These are phyloP conservation scores for Ceratocystis cacaofunesta DNA, from an alignment of 2,329 filamentous ascomycete species.

Conservation along the genomic window DNA sequence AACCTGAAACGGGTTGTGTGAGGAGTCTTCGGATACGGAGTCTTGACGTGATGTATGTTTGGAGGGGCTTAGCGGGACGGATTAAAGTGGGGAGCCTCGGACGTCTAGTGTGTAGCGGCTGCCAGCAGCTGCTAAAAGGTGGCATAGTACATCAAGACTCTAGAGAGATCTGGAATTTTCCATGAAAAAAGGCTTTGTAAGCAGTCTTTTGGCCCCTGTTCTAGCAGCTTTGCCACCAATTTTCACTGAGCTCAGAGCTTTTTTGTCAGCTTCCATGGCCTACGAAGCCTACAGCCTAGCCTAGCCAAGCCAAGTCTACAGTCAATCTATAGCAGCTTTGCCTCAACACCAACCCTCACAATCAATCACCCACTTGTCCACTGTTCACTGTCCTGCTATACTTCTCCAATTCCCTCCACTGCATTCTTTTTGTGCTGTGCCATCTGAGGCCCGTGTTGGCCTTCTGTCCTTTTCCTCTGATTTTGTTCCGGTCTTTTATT, in stretches of 20 bases:
- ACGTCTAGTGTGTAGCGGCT: neutral
- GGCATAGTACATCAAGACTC: neutral
- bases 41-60: neutral
- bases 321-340: too few species aligned
- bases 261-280: neutral
- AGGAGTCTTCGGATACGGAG: neutral
- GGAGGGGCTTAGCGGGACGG: neutral
- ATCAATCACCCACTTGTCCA: neutral
- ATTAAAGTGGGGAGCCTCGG: neutral
- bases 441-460: constrained; percentile 1
- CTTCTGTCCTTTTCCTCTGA: neutral
- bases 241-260: neutral
- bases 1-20: neutral
- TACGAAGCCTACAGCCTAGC: neutral
- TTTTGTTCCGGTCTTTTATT: neutral
- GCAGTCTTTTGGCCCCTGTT: neutral
- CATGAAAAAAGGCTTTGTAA: constrained; percentile 14
- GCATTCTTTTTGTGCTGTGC: neutral
- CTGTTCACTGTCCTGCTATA: neutral
- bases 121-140: neutral
- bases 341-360: too few species aligned
- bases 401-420: neutral
- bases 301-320: neutral
- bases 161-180: constrained; percentile 20
- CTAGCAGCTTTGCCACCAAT: neutral